Evolutionary conservation across 306 rosid genomes (phyloP).

Genomic region (Medicago arabica): DNA sequence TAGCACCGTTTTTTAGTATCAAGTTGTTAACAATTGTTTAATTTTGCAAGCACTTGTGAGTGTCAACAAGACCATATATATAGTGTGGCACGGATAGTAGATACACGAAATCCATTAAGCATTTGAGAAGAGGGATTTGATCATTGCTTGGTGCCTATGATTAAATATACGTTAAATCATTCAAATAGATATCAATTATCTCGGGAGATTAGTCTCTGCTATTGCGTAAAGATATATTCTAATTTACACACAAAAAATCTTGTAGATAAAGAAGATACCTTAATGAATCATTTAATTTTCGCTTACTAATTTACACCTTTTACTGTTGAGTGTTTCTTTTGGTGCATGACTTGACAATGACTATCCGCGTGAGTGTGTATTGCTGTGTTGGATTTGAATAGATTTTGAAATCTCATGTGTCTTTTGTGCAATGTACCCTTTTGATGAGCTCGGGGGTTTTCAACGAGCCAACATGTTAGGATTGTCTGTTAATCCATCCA

Average conservation of each 20-base stretch:
- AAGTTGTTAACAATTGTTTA: slow-evolving; percentile 2
- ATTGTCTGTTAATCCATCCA: slow-evolving; percentile 5
- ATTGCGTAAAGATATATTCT: neutral
- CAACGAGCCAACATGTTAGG: neutral
- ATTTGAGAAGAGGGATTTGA: neutral
- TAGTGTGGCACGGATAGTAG: neutral
- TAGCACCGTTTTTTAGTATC: slow-evolving; percentile 1
- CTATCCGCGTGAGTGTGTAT: neutral
- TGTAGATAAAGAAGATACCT: neutral
- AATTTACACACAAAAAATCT: neutral
- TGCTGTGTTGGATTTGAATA: neutral
- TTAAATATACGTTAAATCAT: neutral
- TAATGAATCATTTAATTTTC: neutral
- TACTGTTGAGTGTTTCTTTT: neutral
- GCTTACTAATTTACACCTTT: neutral
- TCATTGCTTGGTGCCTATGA: neutral
- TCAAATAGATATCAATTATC: neutral
- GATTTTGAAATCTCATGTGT: neutral
- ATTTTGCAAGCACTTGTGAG: neutral
- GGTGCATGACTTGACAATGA: neutral
- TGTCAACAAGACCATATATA: neutral
- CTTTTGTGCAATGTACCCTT: neutral
- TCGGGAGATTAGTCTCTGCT: neutral
- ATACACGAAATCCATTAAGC: neutral
- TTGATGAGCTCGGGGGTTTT: neutral